Evolutionary conservation across 1,139 yeast genomes (phyloP), one percentile per base, ranked within the genome.

Genomic region (Protomyces macrosporus): DNA sequence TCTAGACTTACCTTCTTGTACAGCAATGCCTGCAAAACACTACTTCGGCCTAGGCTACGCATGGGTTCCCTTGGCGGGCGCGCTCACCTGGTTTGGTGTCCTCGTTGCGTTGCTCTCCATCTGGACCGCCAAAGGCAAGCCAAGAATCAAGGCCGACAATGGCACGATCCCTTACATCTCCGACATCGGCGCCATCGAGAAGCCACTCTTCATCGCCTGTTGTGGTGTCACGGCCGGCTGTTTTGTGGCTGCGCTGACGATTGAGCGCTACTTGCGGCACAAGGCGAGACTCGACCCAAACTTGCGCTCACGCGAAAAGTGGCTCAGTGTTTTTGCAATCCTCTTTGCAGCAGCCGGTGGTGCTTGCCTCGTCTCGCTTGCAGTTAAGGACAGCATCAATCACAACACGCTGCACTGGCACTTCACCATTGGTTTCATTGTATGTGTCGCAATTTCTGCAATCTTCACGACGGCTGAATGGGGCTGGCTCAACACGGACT

Each of bases 201-300:
- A 89, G 72, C 95, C 96, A 1, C 75, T 90, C 30, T 90, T 90
- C 75, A 89, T 90, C 54, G 77, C 88, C n/a, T 85, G 95, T 72
- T 78, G 88, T 2, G 89, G 86, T 0, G 81, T 85, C 73, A 96
- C 89, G 76, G 96, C 90, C 23, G 77, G 88, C 14, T 85, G 88
- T 71, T 88, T 84, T 70, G 84, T 84, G 50, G 81, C 89, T n/a
- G 81, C 91, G 0, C 75, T 85, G 55, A 72, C 78, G n/a, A 77
- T 84, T 72, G 91, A 86, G 70, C 78, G 78, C 62, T 79, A 78
- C 67, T 76, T 87, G 57, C 77, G 91, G 45, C 79, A 78, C 48
- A 75, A 77, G 39, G 79, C 80, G 23, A 81, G 84, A 68, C 76
- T 87, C 52, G 82, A 84, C 67, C 85, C 85, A 0, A 81, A 79